Evolutionary conservation across 2,329 filamentous ascomycete species (phyloP), one percentile per base, ranked within the genome.

Genomic region (Neodidymelliopsis sp.): DNA sequence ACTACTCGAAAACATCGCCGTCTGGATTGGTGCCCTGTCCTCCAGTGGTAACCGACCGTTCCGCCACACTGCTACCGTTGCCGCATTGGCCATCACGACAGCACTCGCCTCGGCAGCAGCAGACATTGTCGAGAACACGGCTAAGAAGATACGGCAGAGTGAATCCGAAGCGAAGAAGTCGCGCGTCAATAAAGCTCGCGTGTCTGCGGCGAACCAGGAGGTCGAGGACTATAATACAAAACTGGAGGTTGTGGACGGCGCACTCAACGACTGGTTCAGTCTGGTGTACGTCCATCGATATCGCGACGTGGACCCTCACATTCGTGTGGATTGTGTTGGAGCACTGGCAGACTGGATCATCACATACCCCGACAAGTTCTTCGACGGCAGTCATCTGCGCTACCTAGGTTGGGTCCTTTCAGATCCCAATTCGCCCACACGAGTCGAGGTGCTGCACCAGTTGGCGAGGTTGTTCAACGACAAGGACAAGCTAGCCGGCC

Each of bases 391-490:
- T 60, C 96, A 96, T 74, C 78, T 99, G 39, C 87, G 94, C 53
- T 99, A 99, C 66, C 80, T 99, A 5, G 94, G 94, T 41, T 99
- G 94, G 94, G 87, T 96, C 66, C 80, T 99, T 22, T 96, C 92
- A 4, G 94, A 99, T 69, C 82, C 86, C 3, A 81, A 86, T 52
- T 80, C 86, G 1, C 76, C 85, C 7, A 92, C 90, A 16, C 84
- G 94, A 43, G 82, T 87, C n/a, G 91, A 96, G 70, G 91, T 95
- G 2, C 75, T 99, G 30, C 90, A 86, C 64, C 91, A 97, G 71
- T 79, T 99, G 11, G 81, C 84, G 16, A 86, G 84, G 48, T 81
- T 99, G 4, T 93, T 95, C 74, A 87, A 86, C 64, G 86, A 90
- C 49, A 86, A 90, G 57, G 85, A 91, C 42, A 91, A 91, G 67